A percentile compares a stretch with the other conserved stretches of the same genome.
Conservation (phyloP, 495 filamentous ascomycete species). For the Hypoxylon perforatum region DNA sequence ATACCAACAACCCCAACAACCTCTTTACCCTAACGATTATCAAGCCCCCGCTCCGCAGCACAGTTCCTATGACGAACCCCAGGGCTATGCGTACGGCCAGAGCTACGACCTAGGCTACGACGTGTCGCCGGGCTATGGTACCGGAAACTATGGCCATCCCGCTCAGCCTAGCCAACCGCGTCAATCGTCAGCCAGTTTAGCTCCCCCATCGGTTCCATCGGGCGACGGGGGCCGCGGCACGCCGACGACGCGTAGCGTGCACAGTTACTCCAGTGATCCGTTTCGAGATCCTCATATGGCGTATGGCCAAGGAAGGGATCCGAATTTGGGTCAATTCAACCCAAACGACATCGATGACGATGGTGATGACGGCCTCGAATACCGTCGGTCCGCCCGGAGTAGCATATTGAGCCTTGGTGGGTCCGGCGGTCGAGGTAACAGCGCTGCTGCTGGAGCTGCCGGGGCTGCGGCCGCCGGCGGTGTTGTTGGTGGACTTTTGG, state of each 20-base stretch:
- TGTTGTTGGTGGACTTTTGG: slow-evolving; percentile 57
- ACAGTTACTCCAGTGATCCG: slow-evolving; percentile 42
- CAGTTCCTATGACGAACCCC: slow-evolving; percentile 30
- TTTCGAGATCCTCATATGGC: slow-evolving; percentile 45
- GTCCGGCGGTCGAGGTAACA: slow-evolving; percentile 48
- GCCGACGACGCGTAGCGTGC: slow-evolving; percentile 39
- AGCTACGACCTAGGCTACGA: slow-evolving; percentile 14
- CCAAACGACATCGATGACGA: slow-evolving; percentile 86
- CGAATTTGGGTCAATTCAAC: slow-evolving; percentile 69
- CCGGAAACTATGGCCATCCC: slow-evolving; percentile 18
- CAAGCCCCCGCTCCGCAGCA: slow-evolving; percentile 48
- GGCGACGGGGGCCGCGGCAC: slow-evolving; percentile 33
- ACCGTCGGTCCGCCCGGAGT: slow-evolving; percentile 55
- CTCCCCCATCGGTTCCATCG: slow-evolving; percentile 27
- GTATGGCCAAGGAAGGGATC: slow-evolving; percentile 54
- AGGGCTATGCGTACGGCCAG: slow-evolving; percentile 36
- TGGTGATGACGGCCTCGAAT: slow-evolving; percentile 81
- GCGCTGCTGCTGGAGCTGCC: slow-evolving; percentile 50
- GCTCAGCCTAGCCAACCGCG: slow-evolving; percentile 18
- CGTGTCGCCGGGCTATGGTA: slow-evolving; percentile 25
- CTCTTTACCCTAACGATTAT: slow-evolving; percentile 46
- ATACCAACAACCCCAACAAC: slow-evolving; percentile 18
- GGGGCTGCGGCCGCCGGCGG: slow-evolving; percentile 64
- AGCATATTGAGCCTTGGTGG: slow-evolving; percentile 66
- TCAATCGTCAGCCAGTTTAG: slow-evolving; percentile 29